These are phyloP conservation scores for Colletotrichum tofieldiae DNA, from an alignment of 2,329 filamentous ascomycete genomes.

Conservation along the genomic window DNA sequence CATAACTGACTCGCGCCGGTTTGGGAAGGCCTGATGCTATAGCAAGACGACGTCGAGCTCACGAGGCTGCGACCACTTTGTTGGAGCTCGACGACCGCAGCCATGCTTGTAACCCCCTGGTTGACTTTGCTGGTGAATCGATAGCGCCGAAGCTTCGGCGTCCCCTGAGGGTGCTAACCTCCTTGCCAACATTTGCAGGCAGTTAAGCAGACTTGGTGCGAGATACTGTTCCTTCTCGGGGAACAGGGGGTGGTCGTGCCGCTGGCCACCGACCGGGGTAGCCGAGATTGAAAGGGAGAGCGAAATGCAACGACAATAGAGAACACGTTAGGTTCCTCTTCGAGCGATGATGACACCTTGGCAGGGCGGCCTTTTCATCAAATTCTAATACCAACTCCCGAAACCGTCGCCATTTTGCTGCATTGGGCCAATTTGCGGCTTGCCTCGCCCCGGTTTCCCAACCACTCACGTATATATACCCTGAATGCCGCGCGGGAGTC, in stretches of 20 bases:
- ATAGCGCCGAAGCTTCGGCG: slow-evolving; percentile 36
- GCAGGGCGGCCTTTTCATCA: slow-evolving; percentile 22
- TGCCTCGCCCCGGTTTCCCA: slow-evolving; percentile 21
- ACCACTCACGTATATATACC: slow-evolving; percentile 7
- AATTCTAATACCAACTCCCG: slow-evolving; percentile 10
- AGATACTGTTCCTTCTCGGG: slow-evolving; percentile 1
- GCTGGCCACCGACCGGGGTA: slow-evolving; percentile 27
- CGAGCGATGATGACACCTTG: slow-evolving; percentile 24
- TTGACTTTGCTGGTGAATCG: slow-evolving; percentile 15
- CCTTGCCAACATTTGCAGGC: slow-evolving; percentile 7
- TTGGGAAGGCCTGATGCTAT: not conserved
- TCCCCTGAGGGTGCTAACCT: slow-evolving; percentile 25
- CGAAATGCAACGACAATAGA: slow-evolving; percentile 31
- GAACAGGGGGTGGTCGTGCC: slow-evolving; percentile 24
- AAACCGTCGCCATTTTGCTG: not conserved
- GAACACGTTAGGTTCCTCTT: slow-evolving; percentile 25
- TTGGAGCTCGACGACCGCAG: not conserved
- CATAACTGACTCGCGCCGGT: not conserved
- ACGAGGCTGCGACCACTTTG: not conserved
- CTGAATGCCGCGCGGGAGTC: slow-evolving; percentile 24
- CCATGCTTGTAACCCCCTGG: slow-evolving; percentile 1
- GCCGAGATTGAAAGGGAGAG: slow-evolving; percentile 34
- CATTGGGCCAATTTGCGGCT: not conserved
- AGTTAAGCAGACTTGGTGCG: slow-evolving; percentile 23
- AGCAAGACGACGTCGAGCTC: not conserved